phyloP scores from a whole-genome alignment of 2,329 filamentous ascomycete species.

The Aureobasidium sp. region DNA sequence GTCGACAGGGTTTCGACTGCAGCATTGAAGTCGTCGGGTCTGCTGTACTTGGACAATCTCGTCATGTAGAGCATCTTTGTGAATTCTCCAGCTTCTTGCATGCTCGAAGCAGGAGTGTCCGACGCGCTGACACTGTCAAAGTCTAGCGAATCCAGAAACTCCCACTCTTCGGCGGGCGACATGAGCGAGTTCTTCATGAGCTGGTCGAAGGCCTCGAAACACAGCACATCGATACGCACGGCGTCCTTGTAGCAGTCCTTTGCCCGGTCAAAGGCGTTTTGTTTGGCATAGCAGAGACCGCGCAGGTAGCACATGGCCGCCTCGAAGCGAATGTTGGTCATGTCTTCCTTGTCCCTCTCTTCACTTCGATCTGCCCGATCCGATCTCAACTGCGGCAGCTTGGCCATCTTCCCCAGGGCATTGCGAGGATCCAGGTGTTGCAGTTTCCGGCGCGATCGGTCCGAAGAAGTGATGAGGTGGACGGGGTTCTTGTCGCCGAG shows the following conservation, averaged over 20 bases:
- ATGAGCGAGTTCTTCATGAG: constrained; percentile 94
- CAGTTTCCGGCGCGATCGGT: constrained; percentile 60
- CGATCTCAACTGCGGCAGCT: constrained; percentile 29
- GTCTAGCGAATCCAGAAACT: constrained; percentile 78
- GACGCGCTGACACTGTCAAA: constrained; percentile 71
- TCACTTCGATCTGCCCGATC: constrained; percentile 51
- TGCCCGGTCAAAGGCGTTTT: constrained; percentile 92
- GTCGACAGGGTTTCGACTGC: constrained; percentile 87
- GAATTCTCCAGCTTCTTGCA: constrained; percentile 86
- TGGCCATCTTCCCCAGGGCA: constrained; percentile 37
- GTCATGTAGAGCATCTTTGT: constrained; percentile 96
- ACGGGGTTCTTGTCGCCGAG: constrained; percentile 92
- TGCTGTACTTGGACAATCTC: constrained; percentile 87
- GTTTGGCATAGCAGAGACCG: constrained; percentile 89
- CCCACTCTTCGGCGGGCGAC: constrained; percentile 80
- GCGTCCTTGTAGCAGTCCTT: constrained; percentile 99
- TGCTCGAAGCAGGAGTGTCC: constrained; percentile 52
- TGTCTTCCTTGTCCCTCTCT: constrained; percentile 58
- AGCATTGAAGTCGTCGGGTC: constrained; percentile 69
- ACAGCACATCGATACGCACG: constrained; percentile 92
- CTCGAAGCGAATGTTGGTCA: constrained; percentile 73
- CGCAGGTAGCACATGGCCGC: constrained; percentile 95
- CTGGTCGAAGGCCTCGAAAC: constrained; percentile 96
- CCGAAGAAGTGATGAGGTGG: constrained; percentile 65
- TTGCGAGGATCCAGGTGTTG: constrained; percentile 53